A percentile compares a stretch with the other conserved stretches of the same genome.
These are phyloP conservation scores for Lasiodiplodia theobromae DNA, from an alignment of 2,329 filamentous ascomycete genomes.

Conservation along the genomic window DNA sequence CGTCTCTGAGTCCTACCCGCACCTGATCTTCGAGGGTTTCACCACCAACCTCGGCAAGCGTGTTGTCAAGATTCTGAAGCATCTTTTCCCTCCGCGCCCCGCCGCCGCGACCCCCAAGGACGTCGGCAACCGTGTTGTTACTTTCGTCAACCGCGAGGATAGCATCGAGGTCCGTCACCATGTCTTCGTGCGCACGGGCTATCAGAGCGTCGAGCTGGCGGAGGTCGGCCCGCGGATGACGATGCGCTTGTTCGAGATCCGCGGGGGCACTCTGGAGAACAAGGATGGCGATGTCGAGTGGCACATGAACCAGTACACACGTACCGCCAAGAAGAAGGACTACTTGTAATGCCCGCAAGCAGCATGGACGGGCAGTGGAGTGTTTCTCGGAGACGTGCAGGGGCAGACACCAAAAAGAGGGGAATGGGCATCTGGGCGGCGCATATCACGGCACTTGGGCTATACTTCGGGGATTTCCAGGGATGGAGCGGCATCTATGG, in stretches of 20 bases:
- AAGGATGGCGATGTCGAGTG: constrained; percentile 96
- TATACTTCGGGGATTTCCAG: constrained; percentile 14
- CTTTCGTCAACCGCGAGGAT: constrained; percentile 90
- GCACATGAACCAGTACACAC: constrained; percentile 94
- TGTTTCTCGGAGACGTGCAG: constrained; percentile 12
- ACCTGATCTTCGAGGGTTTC: constrained; percentile 96
- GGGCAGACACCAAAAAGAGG: constrained; percentile 19
- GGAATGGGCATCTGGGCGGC: constrained; percentile 16
- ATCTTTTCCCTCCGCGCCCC: constrained; percentile 91
- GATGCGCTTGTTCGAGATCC: constrained; percentile 94
- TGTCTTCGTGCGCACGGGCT: constrained; percentile 92
- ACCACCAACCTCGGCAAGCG: constrained; percentile 79
- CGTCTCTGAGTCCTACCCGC: constrained; percentile 90
- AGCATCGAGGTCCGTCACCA: constrained; percentile 90
- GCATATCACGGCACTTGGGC: constrained; percentile 22
- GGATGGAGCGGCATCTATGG: constrained; percentile 21
- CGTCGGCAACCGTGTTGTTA: constrained; percentile 86
- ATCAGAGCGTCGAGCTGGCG: constrained; percentile 85
- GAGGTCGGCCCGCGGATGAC: constrained; percentile 96
- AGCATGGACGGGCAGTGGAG: constrained; percentile 21
- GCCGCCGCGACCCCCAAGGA: constrained; percentile 67
- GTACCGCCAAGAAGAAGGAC: constrained; percentile 94
- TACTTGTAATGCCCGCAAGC: constrained; percentile 69
- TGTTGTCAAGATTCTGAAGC: constrained; percentile 89
- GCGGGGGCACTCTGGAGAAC: constrained; percentile 88